Evolutionary conservation across 305 asterid species (phyloP).

Genomic region (Fraxinus dipetala): DNA sequence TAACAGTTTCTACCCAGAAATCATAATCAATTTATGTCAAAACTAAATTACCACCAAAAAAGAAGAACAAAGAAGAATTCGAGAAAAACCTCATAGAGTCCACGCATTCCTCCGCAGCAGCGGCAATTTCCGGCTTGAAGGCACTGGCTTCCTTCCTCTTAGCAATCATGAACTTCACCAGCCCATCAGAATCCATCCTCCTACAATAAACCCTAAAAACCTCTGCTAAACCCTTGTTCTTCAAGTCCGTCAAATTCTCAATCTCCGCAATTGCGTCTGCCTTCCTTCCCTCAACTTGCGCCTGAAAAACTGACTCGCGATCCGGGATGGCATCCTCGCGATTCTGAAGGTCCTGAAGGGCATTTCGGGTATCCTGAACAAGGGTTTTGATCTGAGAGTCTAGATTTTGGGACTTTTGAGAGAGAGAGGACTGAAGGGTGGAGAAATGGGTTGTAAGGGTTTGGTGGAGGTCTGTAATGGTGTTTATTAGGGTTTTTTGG

Average conservation of each 20-base stretch:
- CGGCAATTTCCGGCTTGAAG: not conserved
- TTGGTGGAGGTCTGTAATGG: not conserved
- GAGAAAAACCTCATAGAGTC: not conserved
- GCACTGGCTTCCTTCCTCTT: not conserved
- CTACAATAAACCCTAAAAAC: not conserved
- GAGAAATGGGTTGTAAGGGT: not conserved
- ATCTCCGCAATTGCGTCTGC: not conserved
- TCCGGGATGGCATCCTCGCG: not conserved
- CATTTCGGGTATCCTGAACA: not conserved
- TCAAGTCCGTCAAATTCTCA: not conserved
- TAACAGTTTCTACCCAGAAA: not conserved
- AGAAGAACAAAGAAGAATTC: no score
- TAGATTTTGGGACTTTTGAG: not conserved
- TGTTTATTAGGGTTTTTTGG: not conserved
- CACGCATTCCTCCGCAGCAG: not conserved
- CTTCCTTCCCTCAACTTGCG: not conserved
- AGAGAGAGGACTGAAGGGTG: not conserved
- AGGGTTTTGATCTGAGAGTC: not conserved
- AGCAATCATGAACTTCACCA: not conserved
- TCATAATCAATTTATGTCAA: not conserved
- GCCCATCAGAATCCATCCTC: not conserved
- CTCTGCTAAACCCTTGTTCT: not conserved
- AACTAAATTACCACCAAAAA: not conserved
- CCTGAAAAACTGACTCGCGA: not conserved
- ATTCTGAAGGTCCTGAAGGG: not conserved